Evolutionary conservation across 306 rosid species (phyloP), one percentile per base, ranked within the genome.

Genomic region (Lablab purpureus): DNA sequence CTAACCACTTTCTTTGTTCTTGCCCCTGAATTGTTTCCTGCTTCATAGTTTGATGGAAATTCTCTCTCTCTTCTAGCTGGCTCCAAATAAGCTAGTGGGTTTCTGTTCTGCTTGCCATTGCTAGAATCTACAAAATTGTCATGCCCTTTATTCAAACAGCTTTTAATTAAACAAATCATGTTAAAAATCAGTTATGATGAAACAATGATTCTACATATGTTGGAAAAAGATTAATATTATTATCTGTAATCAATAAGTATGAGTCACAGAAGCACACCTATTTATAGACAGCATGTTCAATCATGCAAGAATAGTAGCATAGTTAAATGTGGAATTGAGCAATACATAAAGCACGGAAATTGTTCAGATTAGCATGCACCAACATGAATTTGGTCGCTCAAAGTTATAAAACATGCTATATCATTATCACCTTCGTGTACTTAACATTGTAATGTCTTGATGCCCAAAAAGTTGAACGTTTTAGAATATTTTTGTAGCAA

Each of bases 1-100:
- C 98, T 88, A 66, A 91, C 88, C 7, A 92, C 88, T 50, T 85
- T 90, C 85, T 85, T 91, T 43, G 88, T 70, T 80, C 85, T 84
- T 59, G 88, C 88, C 22, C 76, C 70, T 0, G 83, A 25, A 19
- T 54, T 71, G 18, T 47, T 54, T 27, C 81, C 84, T 18, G 71
- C 27, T 27, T 69, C 88, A 58, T 67, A 62, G 9, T 74, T 81
- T 54, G 77, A 14, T 83, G 79, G 75, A 23, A 23, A 78, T 50
- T 89, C 85, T 77, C 78, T 36, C 2, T 67, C 55, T 17, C 72
- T 83, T 60, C 81, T 63, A 19, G 40, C 40, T 8, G 59, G 79
- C 73, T 74, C 83, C 17, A 64, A 45, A 19, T 67, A 84, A 58
- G 88, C 89, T 45, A 73, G 75, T 34, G 78, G 27, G 23, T 60